Evolutionary conservation across 2,329 filamentous ascomycete species (phyloP).

Genomic region (Ophiognomonia clavigignenti-juglandacearum): DNA sequence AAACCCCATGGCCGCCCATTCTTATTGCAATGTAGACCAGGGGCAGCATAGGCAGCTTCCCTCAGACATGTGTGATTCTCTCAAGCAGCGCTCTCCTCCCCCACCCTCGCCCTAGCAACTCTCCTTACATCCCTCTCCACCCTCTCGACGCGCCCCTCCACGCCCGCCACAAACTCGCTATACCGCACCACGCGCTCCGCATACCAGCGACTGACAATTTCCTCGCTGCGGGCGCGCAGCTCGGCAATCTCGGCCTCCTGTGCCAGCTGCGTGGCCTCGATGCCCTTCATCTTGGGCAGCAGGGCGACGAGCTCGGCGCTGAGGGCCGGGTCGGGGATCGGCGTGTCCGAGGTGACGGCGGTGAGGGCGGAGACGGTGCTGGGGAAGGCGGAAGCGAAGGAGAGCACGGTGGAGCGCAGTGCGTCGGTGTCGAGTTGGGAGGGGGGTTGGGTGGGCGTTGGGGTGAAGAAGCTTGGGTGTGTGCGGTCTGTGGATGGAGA

Average conservation of each 20-base stretch:
- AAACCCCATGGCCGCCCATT: too few relatives aligned
- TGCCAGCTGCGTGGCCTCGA: conserved; percentile 55
- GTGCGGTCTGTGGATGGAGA: conserved; percentile 38
- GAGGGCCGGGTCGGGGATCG: conserved; percentile 50
- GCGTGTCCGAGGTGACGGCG: conserved; percentile 47
- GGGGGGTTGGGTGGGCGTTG: conserved; percentile 38
- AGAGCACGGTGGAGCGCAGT: conserved; percentile 50
- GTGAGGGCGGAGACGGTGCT: conserved; percentile 53
- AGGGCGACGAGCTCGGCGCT: conserved; percentile 54
- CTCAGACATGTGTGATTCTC: too few relatives aligned
- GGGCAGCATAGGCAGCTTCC: too few relatives aligned
- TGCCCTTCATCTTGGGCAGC: conserved; percentile 56
- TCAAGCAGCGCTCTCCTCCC: conserved; percentile 42
- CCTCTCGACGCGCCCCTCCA: conserved; percentile 62
- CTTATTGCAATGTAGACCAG: too few relatives aligned
- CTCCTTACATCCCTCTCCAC: conserved; percentile 63
- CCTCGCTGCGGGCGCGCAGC: conserved; percentile 59
- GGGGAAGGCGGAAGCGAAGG: conserved; percentile 51
- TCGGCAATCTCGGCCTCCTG: conserved; percentile 60
- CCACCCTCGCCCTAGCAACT: conserved; percentile 48
- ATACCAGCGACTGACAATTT: conserved; percentile 65
- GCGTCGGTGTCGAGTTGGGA: conserved; percentile 47
- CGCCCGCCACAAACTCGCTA: conserved; percentile 64
- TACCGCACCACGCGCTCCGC: conserved; percentile 64
- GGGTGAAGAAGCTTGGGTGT: conserved; percentile 49